These are phyloP conservation scores for Aspergillus sp. DNA, from an alignment of 2,329 filamentous ascomycete species.

Conservation along the genomic window DNA sequence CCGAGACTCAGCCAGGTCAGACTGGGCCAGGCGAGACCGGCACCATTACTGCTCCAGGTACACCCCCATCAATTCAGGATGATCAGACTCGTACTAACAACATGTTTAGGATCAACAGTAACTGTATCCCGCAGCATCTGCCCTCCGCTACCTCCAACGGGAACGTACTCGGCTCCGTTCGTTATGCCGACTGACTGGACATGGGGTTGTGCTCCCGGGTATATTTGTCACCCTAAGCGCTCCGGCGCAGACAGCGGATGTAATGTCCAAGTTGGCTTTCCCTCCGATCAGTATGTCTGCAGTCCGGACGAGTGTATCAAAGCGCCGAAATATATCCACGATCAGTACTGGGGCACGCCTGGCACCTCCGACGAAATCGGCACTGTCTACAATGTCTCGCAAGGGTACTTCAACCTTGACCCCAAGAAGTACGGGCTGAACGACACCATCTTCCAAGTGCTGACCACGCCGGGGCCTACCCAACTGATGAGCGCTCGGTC, in stretches of 20 bases:
- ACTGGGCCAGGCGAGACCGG: background rate
- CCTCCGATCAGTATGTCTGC: slow-evolving; percentile 35
- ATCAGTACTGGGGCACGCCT: slow-evolving; percentile 24
- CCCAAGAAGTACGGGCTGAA: slow-evolving; percentile 61
- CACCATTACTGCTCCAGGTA: slow-evolving; percentile 6
- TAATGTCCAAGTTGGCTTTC: slow-evolving; percentile 37
- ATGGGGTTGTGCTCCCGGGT: slow-evolving; percentile 43
- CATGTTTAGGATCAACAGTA: slow-evolving; percentile 7
- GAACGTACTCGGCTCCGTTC: slow-evolving; percentile 26
- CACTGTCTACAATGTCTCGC: slow-evolving; percentile 45
- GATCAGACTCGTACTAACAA: background rate
- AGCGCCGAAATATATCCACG: slow-evolving; percentile 23
- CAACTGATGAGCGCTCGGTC: slow-evolving; percentile 2
- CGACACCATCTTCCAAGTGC: slow-evolving; percentile 58
- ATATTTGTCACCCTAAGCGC: slow-evolving; percentile 36
- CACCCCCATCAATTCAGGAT: background rate
- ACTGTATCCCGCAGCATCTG: slow-evolving; percentile 22
- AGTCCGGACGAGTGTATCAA: slow-evolving; percentile 37
- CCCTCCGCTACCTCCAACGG: slow-evolving; percentile 27
- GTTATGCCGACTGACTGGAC: slow-evolving; percentile 27
- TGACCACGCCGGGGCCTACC: slow-evolving; percentile 4
- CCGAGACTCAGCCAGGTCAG: background rate
- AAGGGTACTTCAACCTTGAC: slow-evolving; percentile 63
- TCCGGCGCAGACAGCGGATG: slow-evolving; percentile 27
- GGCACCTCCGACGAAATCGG: slow-evolving; percentile 17